Evolutionary conservation across 495 filamentous ascomycete species (phyloP).

Genomic region (Neurospora sp.): DNA sequence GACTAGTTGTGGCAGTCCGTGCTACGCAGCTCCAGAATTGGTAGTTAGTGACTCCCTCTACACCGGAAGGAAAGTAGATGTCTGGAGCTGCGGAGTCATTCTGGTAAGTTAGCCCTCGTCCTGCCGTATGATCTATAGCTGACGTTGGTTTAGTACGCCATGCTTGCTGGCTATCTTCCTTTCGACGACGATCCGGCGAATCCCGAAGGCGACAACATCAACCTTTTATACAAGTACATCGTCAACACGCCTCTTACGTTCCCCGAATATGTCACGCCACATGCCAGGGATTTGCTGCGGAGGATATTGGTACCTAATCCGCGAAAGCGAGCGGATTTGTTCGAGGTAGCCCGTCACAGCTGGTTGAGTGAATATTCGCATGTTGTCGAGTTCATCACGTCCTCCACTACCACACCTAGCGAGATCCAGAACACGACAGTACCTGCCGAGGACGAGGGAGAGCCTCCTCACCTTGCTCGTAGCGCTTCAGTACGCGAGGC

Average conservation of each 20-base stretch:
- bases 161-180: conserved; percentile 96
- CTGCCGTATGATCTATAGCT: neutral
- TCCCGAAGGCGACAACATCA: conserved; percentile 98
- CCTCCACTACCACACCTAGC: conserved; percentile 74
- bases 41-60: conserved; percentile 97
- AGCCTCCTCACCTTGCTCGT: conserved; percentile 59
- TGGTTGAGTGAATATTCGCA: conserved; percentile 96
- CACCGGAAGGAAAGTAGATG: conserved; percentile 94
- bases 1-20: conserved; percentile 78
- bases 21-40: conserved; percentile 93
- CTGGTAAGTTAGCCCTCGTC: conserved; percentile 54
- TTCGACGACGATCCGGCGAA: conserved; percentile 99
- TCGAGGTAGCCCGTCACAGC: conserved; percentile 95
- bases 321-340: conserved; percentile 86
- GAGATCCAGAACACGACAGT: conserved; percentile 81
- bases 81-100: conserved; percentile 99
- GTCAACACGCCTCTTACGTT: conserved; percentile 95
- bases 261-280: conserved; percentile 97
- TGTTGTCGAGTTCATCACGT: conserved; percentile 92
- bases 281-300: conserved; percentile 84
- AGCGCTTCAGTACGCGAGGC: conserved; percentile 90
- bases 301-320: conserved; percentile 96
- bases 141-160: conserved; percentile 69
- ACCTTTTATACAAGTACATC: conserved; percentile 98
- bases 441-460: conserved; percentile 49